Percentiles rank a stretch among this genome's conserved stretches.
These are phyloP conservation scores for Quercus gilva DNA, from an alignment of 306 rosid species.

Conservation along the genomic window DNA sequence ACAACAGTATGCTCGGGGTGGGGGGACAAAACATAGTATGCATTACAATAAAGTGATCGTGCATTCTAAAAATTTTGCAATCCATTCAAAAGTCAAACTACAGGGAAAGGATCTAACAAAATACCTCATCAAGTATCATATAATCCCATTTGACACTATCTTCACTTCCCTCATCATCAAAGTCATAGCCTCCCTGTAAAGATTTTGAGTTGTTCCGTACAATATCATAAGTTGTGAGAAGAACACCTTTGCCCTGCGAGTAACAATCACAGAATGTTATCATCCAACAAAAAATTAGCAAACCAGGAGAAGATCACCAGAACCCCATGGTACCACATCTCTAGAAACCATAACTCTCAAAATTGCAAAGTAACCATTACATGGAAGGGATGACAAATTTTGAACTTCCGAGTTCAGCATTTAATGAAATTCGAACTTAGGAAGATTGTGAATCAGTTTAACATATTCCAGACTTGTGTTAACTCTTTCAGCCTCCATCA, in stretches of 20 bases:
- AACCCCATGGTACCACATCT: neutral
- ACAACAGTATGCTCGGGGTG: neutral
- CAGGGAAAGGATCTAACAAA: neutral
- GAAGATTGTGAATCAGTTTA: neutral
- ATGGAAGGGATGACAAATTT: neutral
- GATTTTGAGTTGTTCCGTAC: slow-evolving; percentile 85
- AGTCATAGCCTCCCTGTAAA: slow-evolving; percentile 37
- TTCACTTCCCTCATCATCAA: slow-evolving; percentile 56
- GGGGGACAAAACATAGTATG: neutral
- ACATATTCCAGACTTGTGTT: neutral
- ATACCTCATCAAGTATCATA: slow-evolving; percentile 96
- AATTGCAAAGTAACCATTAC: neutral
- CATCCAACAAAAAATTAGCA: slow-evolving; percentile 6
- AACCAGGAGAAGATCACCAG: neutral
- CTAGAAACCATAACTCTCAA: neutral
- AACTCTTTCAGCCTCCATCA: neutral
- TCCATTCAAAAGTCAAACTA: neutral
- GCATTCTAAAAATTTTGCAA: neutral
- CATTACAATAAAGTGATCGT: neutral
- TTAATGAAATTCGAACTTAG: neutral
- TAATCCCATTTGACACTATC: slow-evolving; percentile 77
- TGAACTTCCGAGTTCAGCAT: neutral
- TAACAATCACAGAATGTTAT: neutral
- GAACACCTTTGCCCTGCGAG: slow-evolving; percentile 80
- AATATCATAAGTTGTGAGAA: slow-evolving; percentile 90